phyloP scores from a whole-genome alignment of 2,329 filamentous ascomycete genomes.

The Cytospora piceicola region DNA sequence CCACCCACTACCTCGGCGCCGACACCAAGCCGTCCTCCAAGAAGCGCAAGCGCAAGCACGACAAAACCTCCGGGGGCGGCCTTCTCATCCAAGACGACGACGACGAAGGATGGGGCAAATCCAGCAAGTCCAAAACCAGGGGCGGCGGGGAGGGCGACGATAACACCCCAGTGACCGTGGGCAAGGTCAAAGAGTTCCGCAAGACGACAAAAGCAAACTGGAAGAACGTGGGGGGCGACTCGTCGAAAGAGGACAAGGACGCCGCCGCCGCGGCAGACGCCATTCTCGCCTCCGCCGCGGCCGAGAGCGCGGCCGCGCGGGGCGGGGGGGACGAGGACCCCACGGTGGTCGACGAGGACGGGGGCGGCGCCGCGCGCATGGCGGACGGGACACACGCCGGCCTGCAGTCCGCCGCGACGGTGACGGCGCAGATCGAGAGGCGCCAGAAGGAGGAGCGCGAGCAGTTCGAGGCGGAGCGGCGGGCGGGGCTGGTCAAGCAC shows the following conservation, averaged over 20 bases:
- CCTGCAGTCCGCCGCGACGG: constrained; percentile 80
- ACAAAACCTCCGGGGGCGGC: constrained; percentile 42
- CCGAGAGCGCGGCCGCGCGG: constrained; percentile 62
- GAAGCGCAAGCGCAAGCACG: constrained; percentile 66
- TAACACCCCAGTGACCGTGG: constrained; percentile 54
- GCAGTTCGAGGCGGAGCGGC: constrained; percentile 39
- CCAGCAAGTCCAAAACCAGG: constrained; percentile 39
- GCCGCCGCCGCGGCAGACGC: constrained; percentile 73
- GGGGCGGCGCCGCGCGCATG: constrained; percentile 60
- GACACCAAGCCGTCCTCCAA: constrained; percentile 59
- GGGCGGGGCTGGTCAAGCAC: constrained; percentile 42
- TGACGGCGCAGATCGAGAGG: constrained; percentile 69
- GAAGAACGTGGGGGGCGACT: constrained; percentile 63
- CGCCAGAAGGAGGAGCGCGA: constrained; percentile 47
- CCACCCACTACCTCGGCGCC: constrained; percentile 80
- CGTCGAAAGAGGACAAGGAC: constrained; percentile 40
- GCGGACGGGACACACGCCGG: constrained; percentile 86
- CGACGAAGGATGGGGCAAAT: constrained; percentile 54
- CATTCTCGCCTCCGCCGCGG: constrained; percentile 73
- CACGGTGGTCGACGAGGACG: constrained; percentile 49
- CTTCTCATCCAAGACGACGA: constrained; percentile 70
- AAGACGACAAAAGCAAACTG: constrained; percentile 79
- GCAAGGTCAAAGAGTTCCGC: constrained; percentile 66
- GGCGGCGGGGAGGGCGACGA: constrained; percentile 55
- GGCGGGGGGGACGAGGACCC: constrained; percentile 55